Evolutionary conservation across 164 flowering plant genomes (phyloP).

Genomic region (Annona cherimola): DNA sequence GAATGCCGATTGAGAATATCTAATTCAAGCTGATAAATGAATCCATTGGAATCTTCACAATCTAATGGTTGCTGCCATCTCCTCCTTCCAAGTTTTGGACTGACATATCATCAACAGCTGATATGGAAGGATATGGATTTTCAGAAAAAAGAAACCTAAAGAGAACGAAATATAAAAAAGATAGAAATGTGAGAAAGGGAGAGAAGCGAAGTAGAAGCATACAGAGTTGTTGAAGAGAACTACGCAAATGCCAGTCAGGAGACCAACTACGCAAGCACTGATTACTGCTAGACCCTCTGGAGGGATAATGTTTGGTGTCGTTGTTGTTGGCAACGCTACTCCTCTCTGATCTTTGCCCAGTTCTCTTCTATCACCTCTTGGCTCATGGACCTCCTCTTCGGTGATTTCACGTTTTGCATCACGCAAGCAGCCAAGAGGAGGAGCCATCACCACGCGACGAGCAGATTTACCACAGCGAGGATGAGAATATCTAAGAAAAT

Average conservation of each 20-base stretch:
- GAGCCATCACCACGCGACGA: background rate
- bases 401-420: background rate
- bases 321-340: background rate
- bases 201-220: background rate
- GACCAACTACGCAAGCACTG: constrained; percentile 73
- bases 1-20: too few relatives aligned
- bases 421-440: constrained; percentile 1
- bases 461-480: background rate
- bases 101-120: background rate
- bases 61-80: background rate
- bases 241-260: constrained; percentile 74
- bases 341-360: constrained; percentile 5
- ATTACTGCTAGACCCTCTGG: constrained; percentile 36
- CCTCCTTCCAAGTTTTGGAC: too few relatives aligned
- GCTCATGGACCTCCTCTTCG: background rate
- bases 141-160: background rate
- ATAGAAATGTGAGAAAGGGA: background rate
- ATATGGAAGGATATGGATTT: background rate
- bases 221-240: constrained; percentile 76
- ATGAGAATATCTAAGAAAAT: background rate
- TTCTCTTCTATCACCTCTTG: background rate
- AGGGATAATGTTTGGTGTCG: constrained; percentile 11
- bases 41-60: too few relatives aligned
- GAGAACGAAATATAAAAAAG: background rate
- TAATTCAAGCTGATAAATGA: too few relatives aligned